Evolutionary conservation across 495 filamentous ascomycete genomes (phyloP).

Genomic region (Barbatosphaeria neglecta): DNA sequence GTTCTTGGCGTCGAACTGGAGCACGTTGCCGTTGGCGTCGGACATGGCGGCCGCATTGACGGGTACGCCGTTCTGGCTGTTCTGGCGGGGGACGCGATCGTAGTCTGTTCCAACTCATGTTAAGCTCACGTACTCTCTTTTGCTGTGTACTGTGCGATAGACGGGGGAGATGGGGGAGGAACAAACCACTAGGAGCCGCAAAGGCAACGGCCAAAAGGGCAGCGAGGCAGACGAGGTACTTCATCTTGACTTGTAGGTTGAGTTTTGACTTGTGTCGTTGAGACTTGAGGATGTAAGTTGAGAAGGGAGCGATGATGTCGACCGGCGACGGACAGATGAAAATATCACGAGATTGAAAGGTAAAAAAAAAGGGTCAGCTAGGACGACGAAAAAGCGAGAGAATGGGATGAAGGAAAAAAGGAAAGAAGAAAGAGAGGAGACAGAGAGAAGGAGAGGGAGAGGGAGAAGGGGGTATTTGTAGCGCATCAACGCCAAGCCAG

Average conservation of each 20-base stretch:
- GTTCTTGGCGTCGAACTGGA: conserved; percentile 24
- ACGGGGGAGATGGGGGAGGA: neutral
- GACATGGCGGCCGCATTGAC: conserved; percentile 24
- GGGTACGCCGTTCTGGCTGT: conserved; percentile 10
- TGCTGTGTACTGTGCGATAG: neutral
- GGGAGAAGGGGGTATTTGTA: conserved; percentile 26
- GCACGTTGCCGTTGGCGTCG: conserved; percentile 23
- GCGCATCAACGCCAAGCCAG: conserved; percentile 4
- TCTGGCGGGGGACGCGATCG: conserved; percentile 16
- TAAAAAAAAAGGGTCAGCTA: conserved; percentile 9
- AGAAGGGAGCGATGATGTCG: conserved; percentile 25
- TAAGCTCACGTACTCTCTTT: conserved; percentile 1
- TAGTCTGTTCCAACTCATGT: too few relatives aligned
- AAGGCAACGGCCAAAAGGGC: conserved; percentile 34
- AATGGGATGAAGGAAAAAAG: conserved; percentile 9
- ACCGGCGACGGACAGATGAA: conserved; percentile 31
- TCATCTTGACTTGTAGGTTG: neutral
- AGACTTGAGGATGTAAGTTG: conserved; percentile 6
- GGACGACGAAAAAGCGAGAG: conserved; percentile 6
- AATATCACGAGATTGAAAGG: conserved; percentile 11
- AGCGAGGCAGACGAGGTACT: conserved; percentile 23
- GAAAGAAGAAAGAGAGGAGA: conserved; percentile 6
- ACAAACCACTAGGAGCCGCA: conserved; percentile 25
- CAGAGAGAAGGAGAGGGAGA: neutral
- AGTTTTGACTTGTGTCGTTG: conserved; percentile 26